A percentile compares a stretch with the other conserved stretches of the same genome.
These are phyloP conservation scores for Przewalskia tangutica DNA, from an alignment of 257 asterid genomes.

Conservation along the genomic window DNA sequence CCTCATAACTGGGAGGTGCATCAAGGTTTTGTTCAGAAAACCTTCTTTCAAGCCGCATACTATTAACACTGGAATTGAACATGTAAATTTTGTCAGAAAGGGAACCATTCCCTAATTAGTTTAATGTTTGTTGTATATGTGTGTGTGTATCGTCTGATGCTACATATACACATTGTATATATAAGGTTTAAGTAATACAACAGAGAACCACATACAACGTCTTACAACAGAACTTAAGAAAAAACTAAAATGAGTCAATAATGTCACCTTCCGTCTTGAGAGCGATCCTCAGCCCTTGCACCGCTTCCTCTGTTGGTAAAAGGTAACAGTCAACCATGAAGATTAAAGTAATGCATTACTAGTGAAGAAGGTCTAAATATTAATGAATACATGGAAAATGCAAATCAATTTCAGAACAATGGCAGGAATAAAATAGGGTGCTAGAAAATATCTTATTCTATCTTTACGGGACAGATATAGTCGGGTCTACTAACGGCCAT, in stretches of 20 bases:
- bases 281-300: conserved; percentile 57
- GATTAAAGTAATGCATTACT: neutral
- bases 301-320: conserved; percentile 51
- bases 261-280: conserved; percentile 81
- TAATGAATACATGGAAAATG: neutral
- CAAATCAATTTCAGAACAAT: neutral
- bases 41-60: conserved; percentile 40
- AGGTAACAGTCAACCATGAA: neutral
- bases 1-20: conserved; percentile 89
- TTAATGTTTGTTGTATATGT: neutral
- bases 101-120: neutral
- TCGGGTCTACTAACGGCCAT: too few species aligned
- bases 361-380: neutral
- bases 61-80: conserved; percentile 27
- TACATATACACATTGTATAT: neutral
- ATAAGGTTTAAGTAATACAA: neutral
- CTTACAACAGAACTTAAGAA: neutral
- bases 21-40: conserved; percentile 58
- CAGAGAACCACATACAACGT: neutral
- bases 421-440: neutral
- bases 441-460: neutral
- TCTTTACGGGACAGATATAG: too few species aligned
- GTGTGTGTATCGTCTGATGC: neutral
- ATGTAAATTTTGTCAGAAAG: neutral
- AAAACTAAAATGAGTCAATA: neutral